Conservation (phyloP, 768 basidiomycete species). For the Tylopilus sp. region DNA sequence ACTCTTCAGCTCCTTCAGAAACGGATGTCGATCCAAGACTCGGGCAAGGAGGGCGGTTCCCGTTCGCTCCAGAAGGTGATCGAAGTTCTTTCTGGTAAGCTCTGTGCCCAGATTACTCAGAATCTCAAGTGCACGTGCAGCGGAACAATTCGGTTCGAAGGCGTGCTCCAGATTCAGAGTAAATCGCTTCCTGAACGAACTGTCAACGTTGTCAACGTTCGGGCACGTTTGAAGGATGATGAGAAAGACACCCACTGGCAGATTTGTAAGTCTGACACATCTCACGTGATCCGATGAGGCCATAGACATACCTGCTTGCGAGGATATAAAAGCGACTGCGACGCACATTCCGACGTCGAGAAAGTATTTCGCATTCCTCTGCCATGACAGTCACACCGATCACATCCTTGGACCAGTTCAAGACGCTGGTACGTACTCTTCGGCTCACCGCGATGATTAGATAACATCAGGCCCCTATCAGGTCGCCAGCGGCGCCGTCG, state of each 20-base stretch:
- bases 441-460: background rate
- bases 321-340: background rate
- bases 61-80: background rate
- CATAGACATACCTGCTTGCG: background rate
- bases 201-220: too few relatives aligned
- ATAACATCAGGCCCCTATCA: background rate
- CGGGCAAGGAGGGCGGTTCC: background rate
- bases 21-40: background rate
- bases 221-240: background rate
- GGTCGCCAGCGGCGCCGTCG: background rate
- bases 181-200: too few relatives aligned
- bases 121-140: too few relatives aligned
- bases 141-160: background rate
- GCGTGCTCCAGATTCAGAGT: background rate
- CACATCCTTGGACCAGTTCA: background rate
- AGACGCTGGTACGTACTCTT: background rate
- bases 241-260: background rate
- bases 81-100: background rate
- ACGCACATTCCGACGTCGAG: background rate
- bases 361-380: background rate
- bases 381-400: background rate
- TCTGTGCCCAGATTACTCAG: background rate
- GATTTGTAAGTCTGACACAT: slow-evolving; percentile 8
- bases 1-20: too few relatives aligned
- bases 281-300: background rate